Base-by-base conservation (phyloP, 306 rosid genomes). In the Glycine latifolia region DNA sequence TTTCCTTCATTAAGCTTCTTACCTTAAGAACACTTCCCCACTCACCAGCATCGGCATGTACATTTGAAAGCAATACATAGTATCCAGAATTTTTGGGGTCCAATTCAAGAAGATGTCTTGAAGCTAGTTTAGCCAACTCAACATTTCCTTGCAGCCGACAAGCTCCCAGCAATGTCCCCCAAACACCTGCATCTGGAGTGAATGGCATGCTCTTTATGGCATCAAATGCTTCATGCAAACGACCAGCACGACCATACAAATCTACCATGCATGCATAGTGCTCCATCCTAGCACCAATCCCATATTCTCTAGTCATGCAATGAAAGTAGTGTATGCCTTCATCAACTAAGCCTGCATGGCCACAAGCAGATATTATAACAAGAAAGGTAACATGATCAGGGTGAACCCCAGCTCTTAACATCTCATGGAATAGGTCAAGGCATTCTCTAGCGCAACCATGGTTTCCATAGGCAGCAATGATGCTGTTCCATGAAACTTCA, bases 351-450 rank as follows among this genome's bases (percentile, higher is more conserved):
- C 94, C 97, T 0, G 91, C 89, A 70, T 93, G 97, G 58, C 87
- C 97, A 84, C 97, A 93, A 78, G 97, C 96, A 67, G 97, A 93
- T 54, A 93, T 76, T 75, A 93, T 83, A 82, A 91, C 91, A 26
- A 93, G 90, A 86, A 93, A 93, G 75, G 97, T 91, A 83, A 93
- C 90, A 81, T 93, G 94, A 56, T 93, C 97, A 5, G 97, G 97
- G 62, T 8, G 84, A 79, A 91, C 79, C 61, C 88, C 83, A 4
- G 85, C 84, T 86, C 82, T 86, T 67, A 91, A 62, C 97, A 93
- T 93, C 80, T 85, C 77, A 67, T 74, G 78, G 76, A 93, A 91
- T 62, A 93, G 78, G 61, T 79, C 68, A 50, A 93, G 90, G 81
- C 89, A 87, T 60, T 89, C 91, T 82, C 74, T 61, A 9, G 86